Percentiles rank a stretch among this genome's conserved stretches.
These are phyloP conservation scores for Pseudocercospora vitis DNA, from an alignment of 2,329 filamentous ascomycete species.

Conservation along the genomic window DNA sequence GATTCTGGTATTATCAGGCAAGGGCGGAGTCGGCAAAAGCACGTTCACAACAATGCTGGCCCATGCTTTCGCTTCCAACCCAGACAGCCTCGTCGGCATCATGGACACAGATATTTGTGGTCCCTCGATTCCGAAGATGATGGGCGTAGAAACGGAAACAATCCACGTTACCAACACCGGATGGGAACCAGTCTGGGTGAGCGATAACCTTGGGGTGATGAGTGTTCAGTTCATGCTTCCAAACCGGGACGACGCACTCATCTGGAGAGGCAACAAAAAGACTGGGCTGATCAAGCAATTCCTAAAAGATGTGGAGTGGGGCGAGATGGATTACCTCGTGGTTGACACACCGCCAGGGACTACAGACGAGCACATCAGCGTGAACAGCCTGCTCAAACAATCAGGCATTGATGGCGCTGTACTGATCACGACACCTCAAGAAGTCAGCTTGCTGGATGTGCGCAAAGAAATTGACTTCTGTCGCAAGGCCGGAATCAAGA, in stretches of 20 bases:
- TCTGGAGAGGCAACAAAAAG: constrained; percentile 98
- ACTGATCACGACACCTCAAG: constrained; percentile 90
- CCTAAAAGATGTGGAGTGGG: constrained; percentile 97
- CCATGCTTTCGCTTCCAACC: constrained; percentile 83
- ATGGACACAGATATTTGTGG: constrained; percentile 99
- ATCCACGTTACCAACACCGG: constrained; percentile 87
- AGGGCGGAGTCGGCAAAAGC: constrained; percentile 95
- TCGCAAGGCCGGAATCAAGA: constrained; percentile 82
- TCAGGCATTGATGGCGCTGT: constrained; percentile 92
- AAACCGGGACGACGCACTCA: constrained; percentile 88
- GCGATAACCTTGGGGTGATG: constrained; percentile 93
- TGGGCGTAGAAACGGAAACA: constrained; percentile 91
- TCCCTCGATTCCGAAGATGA: constrained; percentile 96
- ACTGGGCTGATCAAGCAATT: constrained; percentile 98
- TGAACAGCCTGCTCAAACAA: constrained; percentile 88
- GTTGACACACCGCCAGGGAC: constrained; percentile 96
- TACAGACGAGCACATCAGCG: constrained; percentile 89
- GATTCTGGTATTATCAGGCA: constrained; percentile 87
- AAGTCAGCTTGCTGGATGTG: constrained; percentile 88
- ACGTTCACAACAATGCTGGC: constrained; percentile 88
- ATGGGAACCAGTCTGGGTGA: constrained; percentile 94
- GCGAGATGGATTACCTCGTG: constrained; percentile 85
- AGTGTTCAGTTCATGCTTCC: constrained; percentile 98
- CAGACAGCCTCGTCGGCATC: constrained; percentile 77
- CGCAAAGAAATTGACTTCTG: constrained; percentile 98